These are phyloP conservation scores for Kernera saxatilis DNA, from an alignment of 345 rosid genomes.

Conservation along the genomic window DNA sequence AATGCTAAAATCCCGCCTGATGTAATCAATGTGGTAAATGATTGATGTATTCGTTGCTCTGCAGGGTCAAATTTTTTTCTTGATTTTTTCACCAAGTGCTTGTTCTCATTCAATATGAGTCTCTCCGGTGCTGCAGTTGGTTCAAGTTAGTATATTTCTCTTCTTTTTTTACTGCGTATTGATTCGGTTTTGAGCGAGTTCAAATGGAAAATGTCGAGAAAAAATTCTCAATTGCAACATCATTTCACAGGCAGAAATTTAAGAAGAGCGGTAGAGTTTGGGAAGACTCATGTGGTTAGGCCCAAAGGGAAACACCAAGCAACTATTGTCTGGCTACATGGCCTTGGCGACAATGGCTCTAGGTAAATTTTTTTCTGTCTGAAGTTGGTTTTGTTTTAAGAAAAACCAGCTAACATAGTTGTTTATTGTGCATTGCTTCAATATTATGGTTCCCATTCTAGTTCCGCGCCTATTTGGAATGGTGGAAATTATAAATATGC, in stretches of 20 bases:
- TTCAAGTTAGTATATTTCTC: slow-evolving; percentile 46
- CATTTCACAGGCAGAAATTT: slow-evolving; percentile 51
- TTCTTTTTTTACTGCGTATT: neutral
- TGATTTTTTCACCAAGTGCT: neutral
- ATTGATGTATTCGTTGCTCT: neutral
- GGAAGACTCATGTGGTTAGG: slow-evolving; percentile 87
- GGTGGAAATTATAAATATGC: neutral
- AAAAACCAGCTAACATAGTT: neutral
- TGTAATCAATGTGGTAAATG: neutral
- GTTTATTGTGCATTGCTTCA: neutral
- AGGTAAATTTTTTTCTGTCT: slow-evolving; percentile 45
- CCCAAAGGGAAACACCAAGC: slow-evolving; percentile 98
- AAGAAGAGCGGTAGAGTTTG: slow-evolving; percentile 65
- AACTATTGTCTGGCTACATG: slow-evolving; percentile 95
- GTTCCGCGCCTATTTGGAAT: neutral
- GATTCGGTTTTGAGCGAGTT: neutral
- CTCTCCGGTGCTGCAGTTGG: slow-evolving; percentile 60
- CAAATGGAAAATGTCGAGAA: neutral
- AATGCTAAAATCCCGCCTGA: neutral
- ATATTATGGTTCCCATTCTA: neutral
- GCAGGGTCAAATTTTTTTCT: neutral
- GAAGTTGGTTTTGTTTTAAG: neutral
- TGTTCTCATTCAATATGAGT: slow-evolving; percentile 53
- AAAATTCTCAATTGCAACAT: neutral
- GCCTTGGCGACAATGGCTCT: slow-evolving; percentile 92